Evolutionary conservation across 2,329 filamentous ascomycete species (phyloP), one percentile per base, ranked within the genome.

Genomic region (Ascochyta pisi): DNA sequence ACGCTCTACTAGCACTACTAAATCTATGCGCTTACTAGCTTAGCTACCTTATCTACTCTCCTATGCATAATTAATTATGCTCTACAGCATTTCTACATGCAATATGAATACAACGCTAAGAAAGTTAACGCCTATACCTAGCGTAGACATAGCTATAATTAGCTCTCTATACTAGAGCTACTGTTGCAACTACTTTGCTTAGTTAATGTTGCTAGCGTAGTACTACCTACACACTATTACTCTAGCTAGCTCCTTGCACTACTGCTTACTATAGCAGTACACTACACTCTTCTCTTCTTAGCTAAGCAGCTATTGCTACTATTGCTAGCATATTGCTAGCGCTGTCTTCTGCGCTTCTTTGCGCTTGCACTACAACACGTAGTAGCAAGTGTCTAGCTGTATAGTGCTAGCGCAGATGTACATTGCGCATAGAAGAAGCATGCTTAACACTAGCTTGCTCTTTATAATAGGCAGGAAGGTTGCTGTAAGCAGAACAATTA

Each of bases 61-160:
- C 45, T 62, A 26, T 3, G 39, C 24, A 41, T 47, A 62, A 35
- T 62, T 24, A 15, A 45, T 58, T 31, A 62, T 62, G 31, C 57
- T 62, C 53, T 29, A 62, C 23, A 27, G 46, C 34, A 59, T 58
- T 26, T 41, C 52, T 33, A 59, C 41, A 31, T 62, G 45, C 33
- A 62, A 23, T 4, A 60, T 55, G 22, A 49, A 55, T 29, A 58
- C 31, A 48, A 69, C 64, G 4, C 50, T 50, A n/a, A 27, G 34
- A 34, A 58, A 65, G 50, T 69, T 52, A 12, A 69, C 54, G 4
- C 58, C 50, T 10, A 46, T 66, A 7, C 54, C 56, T 22, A 69
- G 42, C 19, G 56, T 54, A 8, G 49, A 64, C 12, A 45, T 69
- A 23, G 60, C 66, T 10, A 68, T 33, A 12, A 68, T 67, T 10